Evolutionary conservation across 176 grass and related monocot genomes (phyloP), one percentile per base, ranked within the genome.

Genomic region (Triticum monococcum): DNA sequence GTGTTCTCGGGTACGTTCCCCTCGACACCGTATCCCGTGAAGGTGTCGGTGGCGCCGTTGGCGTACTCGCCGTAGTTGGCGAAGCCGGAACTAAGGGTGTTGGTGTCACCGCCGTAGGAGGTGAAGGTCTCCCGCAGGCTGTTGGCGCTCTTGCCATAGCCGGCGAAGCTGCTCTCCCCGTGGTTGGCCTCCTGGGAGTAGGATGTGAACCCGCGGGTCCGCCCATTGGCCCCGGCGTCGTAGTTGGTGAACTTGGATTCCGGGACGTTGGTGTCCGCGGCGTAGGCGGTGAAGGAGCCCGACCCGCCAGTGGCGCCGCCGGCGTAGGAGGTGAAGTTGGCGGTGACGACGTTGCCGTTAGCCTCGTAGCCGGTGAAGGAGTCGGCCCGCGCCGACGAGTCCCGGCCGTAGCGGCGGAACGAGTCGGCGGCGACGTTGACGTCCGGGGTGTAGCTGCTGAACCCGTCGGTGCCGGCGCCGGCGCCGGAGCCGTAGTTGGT

Each of bases 251-350:
- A 97, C 75, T 81, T 84, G 73, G 89, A 86, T 71, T 90, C 82
- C 75, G 94, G 91, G 14, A 84, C 87, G 87, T 97, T 97, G 79
- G 76, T 81, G 7, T 64, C 82, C 18, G 84, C 79, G 36, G 88
- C 91, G 83, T 97, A 97, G 16, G 85, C 9, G 12, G 87, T 0
- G 79, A 97, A 97, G 46, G 78, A 79, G 30, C 91, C 87, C 6
- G 89, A 79, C 0, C 91, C 91, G 10, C 91, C 91, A 4, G 89
- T 97, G 52, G 94, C 87, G 12, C 75, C 80, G 45, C 56, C 85
- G 52, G 85, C 91, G 33, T 97, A 97, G 25, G 91, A 94, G 68
- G 91, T 92, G 94, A 97, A 97, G 89, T 97, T 94, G 68, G 87
- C 31, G 26, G 94, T 92, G n/a, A 79, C 94, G 1, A 94, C 94